Evolutionary conservation across 1,284 basidiomycete species (phyloP), one percentile per base, ranked within the genome.

Genomic region (Rhodotorula sp.): DNA sequence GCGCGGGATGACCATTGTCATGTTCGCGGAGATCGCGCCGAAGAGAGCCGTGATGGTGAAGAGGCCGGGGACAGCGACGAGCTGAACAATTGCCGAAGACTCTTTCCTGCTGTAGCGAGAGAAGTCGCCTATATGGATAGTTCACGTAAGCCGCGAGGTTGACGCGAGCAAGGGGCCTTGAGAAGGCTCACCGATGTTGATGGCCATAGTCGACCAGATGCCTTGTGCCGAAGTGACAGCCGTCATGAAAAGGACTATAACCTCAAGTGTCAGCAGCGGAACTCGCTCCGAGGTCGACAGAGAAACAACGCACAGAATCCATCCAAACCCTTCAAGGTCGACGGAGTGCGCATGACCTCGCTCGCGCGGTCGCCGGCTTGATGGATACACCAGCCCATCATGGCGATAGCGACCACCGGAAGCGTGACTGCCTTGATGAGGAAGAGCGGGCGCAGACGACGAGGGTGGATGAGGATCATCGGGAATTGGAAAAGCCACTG

Each of bases 381-480:
- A 64, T 86, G 84, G 71, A 90, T 85, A 0, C 86, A 86, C 89
- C 89, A 91, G 44, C 88, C 88, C 70, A 91, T 82, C 73, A 90
- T 89, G 14, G 86, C 85, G 33, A 91, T 70, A 82, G 88, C 89
- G 12, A 88, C 84, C 7, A 85, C 80, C 0, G 89, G 89, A 0
- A 89, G 88, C 0, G 65, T 58, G 60, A 66, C n/a, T 1, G 86
- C 86, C 80, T 91, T 90, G 72, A 84, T 81, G 61, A 87, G 82
- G 83, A 92, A 93, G 22, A 92, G 82, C 22, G 66, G 68, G 5
- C 60, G 61, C 6, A 76, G 70, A 18, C 84, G 85, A 75, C 89
- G 88, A 6, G 90, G 89, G 29, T 89, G 90, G 61, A 91, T 82
- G 62, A 91, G 82, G 82, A 90, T 84, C 79, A 91, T 85, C 0